Evolutionary conservation across 2,329 filamentous ascomycete species (phyloP), one percentile per base, ranked within the genome.

Genomic region (Ophiostoma australiae): DNA sequence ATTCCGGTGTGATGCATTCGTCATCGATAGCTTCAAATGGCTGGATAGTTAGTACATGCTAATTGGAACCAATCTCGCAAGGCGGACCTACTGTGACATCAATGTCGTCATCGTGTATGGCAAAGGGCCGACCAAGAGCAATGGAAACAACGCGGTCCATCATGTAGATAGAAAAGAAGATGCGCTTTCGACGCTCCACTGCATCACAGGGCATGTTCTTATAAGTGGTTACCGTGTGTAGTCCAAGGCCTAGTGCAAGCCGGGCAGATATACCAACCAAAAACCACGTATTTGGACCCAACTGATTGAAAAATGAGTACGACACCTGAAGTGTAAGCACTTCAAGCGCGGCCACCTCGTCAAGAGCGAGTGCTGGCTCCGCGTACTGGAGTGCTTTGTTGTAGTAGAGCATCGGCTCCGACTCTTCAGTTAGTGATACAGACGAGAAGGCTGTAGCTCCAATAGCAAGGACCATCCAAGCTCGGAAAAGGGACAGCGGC

Each of bases 401-500:
- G 72, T 81, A 84, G 68, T 80, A 82, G 2, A 78, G 71, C 67
- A 79, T 77, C 0, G 81, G 80, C 70, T 83, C 81, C 0, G 79
- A 79, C 72, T 83, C 82, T 31, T 83, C 82, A 1, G 77, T 76
- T 70, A 83, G 73, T 0, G 80, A 78, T 0, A 84, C 79, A 0
- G 82, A 82, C 7, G 76, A 83, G 72, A 80, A 79, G 0, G 82
- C 79, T 0, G 82, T 83, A 0, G 82, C 82, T 1, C 82, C 82
- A 37, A 84, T 84, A 5, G 82, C 82, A 3, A 84, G 75, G 1
- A 84, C 79, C 80, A 84, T 84, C 82, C 82, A 84, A n/a, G 84
- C 78, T 27, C 79, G 77, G 71, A 82, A 83, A 7, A 79, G 72
- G 69, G 76, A 77, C 1, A 80, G 74, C 1, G 80, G 77, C 0